Base-by-base conservation (phyloP, 2,329 filamentous ascomycete genomes). In the Penicillium griseofulvum region DNA sequence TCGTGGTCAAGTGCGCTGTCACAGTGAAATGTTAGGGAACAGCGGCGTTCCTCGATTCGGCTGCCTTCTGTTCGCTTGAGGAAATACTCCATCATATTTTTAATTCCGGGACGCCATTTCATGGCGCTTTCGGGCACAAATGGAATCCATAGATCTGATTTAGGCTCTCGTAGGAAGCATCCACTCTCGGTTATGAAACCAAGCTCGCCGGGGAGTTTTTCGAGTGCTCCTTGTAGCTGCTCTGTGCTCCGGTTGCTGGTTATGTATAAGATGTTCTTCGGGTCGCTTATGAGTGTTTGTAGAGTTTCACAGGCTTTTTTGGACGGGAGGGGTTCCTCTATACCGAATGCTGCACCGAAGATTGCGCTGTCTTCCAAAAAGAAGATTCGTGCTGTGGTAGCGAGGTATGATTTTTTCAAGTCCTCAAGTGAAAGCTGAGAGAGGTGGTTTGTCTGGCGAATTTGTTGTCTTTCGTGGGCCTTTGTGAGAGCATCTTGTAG, bases 161-260 rank as follows among this genome's bases (percentile, higher is more conserved):
- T 83, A 47, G 82, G 83, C 57, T 88, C 82, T 64, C 87, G 89
- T 51, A 96, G 77, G 76, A 94, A 97, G 70, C 90, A 95, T 3
- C 93, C 93, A 60, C 96, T 96, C 74, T 97, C 93, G 0, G 92
- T 91, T 61, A 97, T 94, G 10, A 96, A 80, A 4, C 93, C 93
- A 4, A 96, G 78, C 57, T 87, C 11, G 29, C 17, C n/a, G 62
- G 19, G 86, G 88, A 9, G 91, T 84, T 17, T 85, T 83, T 55
- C 84, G 86, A 78, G 91, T 93, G 5, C 89, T 80, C 16, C 84
- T 95, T 89, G 7, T 12, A 97, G 84, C 66, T 96, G 90, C 61
- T 94, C 88, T 0, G 90, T 88, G 55, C 86, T 88, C 28, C 88
- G 87, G 22, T 88, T 88, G 54, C 90, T 96, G 87, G 95, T 96